Base-by-base conservation (phyloP, 768 basidiomycete genomes). In the Vararia minispora region DNA sequence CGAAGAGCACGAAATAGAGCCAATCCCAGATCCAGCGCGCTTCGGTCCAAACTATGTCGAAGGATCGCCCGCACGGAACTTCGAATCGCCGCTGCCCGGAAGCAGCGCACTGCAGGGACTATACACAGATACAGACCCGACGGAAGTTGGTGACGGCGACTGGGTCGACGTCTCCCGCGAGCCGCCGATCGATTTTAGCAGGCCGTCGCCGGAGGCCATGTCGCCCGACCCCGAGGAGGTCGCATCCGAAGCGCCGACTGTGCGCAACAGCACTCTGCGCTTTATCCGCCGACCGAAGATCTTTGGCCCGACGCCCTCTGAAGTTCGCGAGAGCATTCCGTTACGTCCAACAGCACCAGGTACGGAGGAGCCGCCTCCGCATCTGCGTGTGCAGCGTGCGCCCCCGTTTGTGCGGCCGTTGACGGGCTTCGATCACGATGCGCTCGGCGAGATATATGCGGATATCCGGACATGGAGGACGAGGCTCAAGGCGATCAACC, bases 391-490 rank as follows among this genome's bases (percentile, higher is more conserved):
- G 13, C 81, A 84, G 51, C 69, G 71, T 11, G 61, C 65, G 8
- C 76, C 76, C 40, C 82, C 83, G 11, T 82, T 81, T 50, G 79
- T 85, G 11, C 71, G 81, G 5, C 83, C 84, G n/a, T 58, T 75
- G 27, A 79, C 82, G 8, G 80, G 79, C 6, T 54, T 84, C 23
- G 67, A 78, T 48, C 82, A 75, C 36, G 72, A 74, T 22, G 66
- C 74, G 38, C 71, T 86, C 8, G 76, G 75, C 6, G 53, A 60
- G 5, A 74, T 83, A 14, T 89, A 87, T 51, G 52, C 64, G 13
- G 74, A 78, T 38, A 87, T 87, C 51, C 75, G 73, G 22, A 62
- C 67, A 39, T 82, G 79, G 74, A 69, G 85, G 26, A 70, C 76
- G 16, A 66, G 64, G 43, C 61, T 88, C 28, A 85, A 86, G 59